Percentiles rank a stretch among this genome's conserved stretches.
phyloP scores from a whole-genome alignment of 352 stramenopile species.

The Pythium folliculosum region DNA sequence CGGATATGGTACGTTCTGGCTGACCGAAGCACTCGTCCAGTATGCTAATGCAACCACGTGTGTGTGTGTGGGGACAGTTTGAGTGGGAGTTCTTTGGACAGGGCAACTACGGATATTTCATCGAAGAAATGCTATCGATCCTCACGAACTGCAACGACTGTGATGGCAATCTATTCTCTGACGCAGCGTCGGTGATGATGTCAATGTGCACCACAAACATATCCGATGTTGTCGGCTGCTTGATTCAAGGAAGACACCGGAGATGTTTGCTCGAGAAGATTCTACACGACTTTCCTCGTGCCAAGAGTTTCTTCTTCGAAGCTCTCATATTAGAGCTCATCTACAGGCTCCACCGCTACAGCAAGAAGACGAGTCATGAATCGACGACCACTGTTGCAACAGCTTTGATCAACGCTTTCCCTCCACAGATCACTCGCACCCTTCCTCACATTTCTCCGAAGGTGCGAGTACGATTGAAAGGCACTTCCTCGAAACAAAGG shows the following conservation, averaged over 20 bases:
- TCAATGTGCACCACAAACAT: conserved; percentile 39
- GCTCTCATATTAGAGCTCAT: conserved; percentile 38
- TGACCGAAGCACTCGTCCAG: neutral
- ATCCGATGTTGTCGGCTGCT: conserved; percentile 11
- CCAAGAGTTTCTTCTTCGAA: conserved; percentile 40
- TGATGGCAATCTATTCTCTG: conserved; percentile 26
- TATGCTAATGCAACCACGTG: too few relatives aligned
- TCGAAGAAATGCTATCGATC: conserved; percentile 34
- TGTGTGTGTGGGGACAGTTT: conserved; percentile 25
- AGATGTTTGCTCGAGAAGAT: conserved; percentile 14
- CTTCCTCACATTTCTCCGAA: conserved; percentile 32
- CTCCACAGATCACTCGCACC: conserved; percentile 17
- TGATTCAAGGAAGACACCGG: conserved; percentile 13
- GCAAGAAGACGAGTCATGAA: conserved; percentile 23
- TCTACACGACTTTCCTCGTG: conserved; percentile 29
- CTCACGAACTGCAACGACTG: conserved; percentile 31
- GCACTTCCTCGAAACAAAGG: neutral
- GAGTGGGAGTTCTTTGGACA: conserved; percentile 45
- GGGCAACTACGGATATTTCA: conserved; percentile 21
- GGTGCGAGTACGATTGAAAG: conserved; percentile 11
- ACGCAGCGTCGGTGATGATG: conserved; percentile 36
- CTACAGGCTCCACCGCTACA: conserved; percentile 33
- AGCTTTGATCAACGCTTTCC: conserved; percentile 23
- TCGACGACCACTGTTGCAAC: neutral
- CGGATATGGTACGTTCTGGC: conserved; percentile 21